Percentiles rank a stretch among this genome's conserved stretches.
Evolutionary conservation across 192 early-diverging fungal genomes (phyloP).

Genomic region (Podila clonocystis): DNA sequence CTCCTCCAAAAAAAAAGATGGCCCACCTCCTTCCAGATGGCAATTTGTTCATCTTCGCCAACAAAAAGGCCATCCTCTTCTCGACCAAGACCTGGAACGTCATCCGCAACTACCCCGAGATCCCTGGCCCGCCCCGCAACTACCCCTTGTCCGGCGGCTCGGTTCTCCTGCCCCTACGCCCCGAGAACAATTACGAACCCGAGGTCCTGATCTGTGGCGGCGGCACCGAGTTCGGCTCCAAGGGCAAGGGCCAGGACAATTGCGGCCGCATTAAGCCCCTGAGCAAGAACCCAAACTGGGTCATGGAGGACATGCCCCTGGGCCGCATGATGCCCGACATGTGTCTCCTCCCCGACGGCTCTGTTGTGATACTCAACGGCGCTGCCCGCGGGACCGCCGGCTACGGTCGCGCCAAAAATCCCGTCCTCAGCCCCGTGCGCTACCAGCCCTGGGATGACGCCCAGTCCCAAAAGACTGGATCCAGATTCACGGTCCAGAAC

Average conservation of each 20-base stretch:
- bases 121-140: conserved; percentile 57
- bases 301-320: conserved; percentile 53
- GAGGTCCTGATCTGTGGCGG: conserved; percentile 74
- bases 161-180: conserved; percentile 62
- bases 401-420: conserved; percentile 54
- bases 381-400: conserved; percentile 64
- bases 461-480: conserved; percentile 11
- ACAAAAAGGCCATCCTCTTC: conserved; percentile 53
- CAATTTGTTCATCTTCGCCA: conserved; percentile 61
- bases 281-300: conserved; percentile 49
- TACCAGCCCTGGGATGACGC: conserved; percentile 58
- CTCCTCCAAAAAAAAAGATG: too few species aligned
- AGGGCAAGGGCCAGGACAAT: conserved; percentile 46
- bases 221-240: conserved; percentile 26
- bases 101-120: conserved; percentile 52
- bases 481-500: conserved; percentile 29
- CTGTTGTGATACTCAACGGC: conserved; percentile 68
- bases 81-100: conserved; percentile 52
- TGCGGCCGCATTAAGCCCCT: conserved; percentile 61
- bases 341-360: conserved; percentile 61
- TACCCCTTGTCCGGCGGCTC: conserved; percentile 68
- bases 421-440: conserved; percentile 57
- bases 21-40: conserved; percentile 57
- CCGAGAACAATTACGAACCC: conserved; percentile 63
- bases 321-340: conserved; percentile 63